Evolutionary conservation across 768 basidiomycete genomes (phyloP), one percentile per base, ranked within the genome.

Genomic region (Chalciporus sphaerocephalus): DNA sequence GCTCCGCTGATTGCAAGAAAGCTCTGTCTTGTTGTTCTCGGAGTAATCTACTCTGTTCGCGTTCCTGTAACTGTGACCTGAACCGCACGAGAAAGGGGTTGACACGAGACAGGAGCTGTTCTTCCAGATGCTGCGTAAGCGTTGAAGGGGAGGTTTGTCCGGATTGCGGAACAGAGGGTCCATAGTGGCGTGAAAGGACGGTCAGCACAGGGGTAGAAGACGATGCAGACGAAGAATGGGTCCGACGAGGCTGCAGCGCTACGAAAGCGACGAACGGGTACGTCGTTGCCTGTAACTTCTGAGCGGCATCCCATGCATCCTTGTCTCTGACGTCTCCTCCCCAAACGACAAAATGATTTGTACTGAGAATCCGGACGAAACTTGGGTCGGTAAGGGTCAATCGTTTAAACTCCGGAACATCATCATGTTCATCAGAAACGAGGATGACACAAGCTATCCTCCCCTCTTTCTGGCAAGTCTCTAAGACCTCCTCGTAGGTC

Each of bases 221-320:
- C 0, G 72, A 65, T 18, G 67, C 63, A 16, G 25, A 45, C 5
- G 71, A 55, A 4, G 57, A 53, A 33, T 59, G 62, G 17, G 65
- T 72, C 23, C 80, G 78, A 15, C 78, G 78, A 0, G 90, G 84
- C 59, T 97, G 90, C 38, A 96, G 79, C 1, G 93, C 85, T 38
- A 96, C 64, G 65, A 97, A 99, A 1, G 90, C 89, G 38, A 99
- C 74, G 50, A 94, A 94, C 0, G 95, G 96, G 57, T 87, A 96
- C 0, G 93, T 92, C 1, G 93, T 92, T 2, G 85, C 85, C 58
- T 89, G 83, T 1, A 97, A 70, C 60, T 87, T 89, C 58, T 85
- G 79, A 11, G 81, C 71, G 22, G 70, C 79, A 60, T 82, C 79
- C 78, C 92, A 92, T 5, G 89, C 81, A 50, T 95, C 91, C 27